Percentiles rank a stretch among this genome's conserved stretches.
phyloP scores from a whole-genome alignment of 2,329 filamentous ascomycete genomes.

The Cytospora leucostoma region DNA sequence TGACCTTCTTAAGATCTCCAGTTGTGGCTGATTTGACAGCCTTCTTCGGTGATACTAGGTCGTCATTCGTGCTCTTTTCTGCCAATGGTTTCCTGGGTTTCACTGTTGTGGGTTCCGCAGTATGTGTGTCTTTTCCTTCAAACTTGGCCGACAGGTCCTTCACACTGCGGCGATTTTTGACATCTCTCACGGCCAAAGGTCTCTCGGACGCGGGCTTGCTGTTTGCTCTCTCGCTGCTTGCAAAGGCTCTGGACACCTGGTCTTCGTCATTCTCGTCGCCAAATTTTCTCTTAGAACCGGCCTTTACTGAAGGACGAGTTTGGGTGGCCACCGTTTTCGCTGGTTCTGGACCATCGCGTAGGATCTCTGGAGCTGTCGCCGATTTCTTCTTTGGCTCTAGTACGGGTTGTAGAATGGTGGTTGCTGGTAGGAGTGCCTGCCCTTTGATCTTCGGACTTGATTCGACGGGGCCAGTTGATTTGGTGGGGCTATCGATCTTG shows the following conservation, averaged over 20 bases:
- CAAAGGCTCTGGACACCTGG: conserved; percentile 37
- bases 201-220: conserved; percentile 28
- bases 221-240: conserved; percentile 35
- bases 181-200: conserved; percentile 28
- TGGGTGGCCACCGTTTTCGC: conserved; percentile 25
- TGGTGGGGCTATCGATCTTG: conserved; percentile 53
- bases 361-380: conserved; percentile 35
- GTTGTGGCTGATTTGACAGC: conserved; percentile 35
- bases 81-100: conserved; percentile 51
- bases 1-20: conserved; percentile 36
- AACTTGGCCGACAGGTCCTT: conserved; percentile 50
- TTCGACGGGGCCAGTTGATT: conserved; percentile 21
- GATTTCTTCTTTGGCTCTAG: conserved; percentile 31
- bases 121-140: conserved; percentile 40
- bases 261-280: conserved; percentile 54
- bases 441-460: conserved; percentile 25
- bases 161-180: conserved; percentile 45
- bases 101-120: conserved; percentile 29
- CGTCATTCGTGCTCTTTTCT: conserved; percentile 62
- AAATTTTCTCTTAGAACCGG: conserved; percentile 60
- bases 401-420: conserved; percentile 27
- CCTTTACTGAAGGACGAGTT: conserved; percentile 41
- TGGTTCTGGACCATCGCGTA: background rate
- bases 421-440: conserved; percentile 12
- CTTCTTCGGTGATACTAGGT: conserved; percentile 61